Evolutionary conservation across 1,139 yeast genomes (phyloP).

Genomic region (Taphrina sp.): DNA sequence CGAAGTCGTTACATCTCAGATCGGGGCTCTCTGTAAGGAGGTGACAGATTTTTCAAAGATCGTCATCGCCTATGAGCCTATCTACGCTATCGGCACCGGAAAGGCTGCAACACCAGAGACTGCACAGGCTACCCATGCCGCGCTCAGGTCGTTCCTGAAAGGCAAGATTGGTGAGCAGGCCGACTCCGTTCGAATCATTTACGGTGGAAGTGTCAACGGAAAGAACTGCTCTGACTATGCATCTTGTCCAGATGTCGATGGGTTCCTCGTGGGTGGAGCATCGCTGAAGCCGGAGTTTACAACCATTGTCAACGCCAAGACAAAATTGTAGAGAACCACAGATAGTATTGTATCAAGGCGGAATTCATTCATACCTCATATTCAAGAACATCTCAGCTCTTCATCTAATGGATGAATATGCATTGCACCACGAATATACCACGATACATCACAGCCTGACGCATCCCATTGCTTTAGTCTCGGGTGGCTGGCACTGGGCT

Average conservation of each 20-base stretch:
- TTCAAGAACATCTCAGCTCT: too few species aligned
- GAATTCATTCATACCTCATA: too few species aligned
- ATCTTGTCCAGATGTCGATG: conserved; percentile 92
- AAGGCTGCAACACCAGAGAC: conserved; percentile 98
- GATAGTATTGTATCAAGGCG: too few species aligned
- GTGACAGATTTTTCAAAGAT: conserved; percentile 88
- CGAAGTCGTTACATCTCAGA: conserved; percentile 83
- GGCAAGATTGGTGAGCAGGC: conserved; percentile 78
- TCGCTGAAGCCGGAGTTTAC: conserved; percentile 96
- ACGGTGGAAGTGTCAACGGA: conserved; percentile 99
- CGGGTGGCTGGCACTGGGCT: too few species aligned
- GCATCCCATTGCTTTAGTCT: too few species aligned
- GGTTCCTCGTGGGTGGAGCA: conserved; percentile 99
- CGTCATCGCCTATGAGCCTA: conserved; percentile 97
- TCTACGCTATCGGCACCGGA: conserved; percentile 99
- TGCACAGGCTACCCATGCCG: conserved; percentile 69
- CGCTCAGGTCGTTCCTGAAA: conserved; percentile 78
- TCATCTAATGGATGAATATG: too few species aligned
- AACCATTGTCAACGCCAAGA: conserved; percentile 67
- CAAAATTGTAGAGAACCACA: too few species aligned
- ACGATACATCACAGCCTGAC: too few species aligned
- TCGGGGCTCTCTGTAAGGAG: conserved; percentile 79
- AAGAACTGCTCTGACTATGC: conserved; percentile 86
- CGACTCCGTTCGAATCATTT: conserved; percentile 77
- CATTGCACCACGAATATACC: too few species aligned